Evolutionary conservation across 2,329 filamentous ascomycete species (phyloP).

Genomic region (Coleophoma crateriformis): DNA sequence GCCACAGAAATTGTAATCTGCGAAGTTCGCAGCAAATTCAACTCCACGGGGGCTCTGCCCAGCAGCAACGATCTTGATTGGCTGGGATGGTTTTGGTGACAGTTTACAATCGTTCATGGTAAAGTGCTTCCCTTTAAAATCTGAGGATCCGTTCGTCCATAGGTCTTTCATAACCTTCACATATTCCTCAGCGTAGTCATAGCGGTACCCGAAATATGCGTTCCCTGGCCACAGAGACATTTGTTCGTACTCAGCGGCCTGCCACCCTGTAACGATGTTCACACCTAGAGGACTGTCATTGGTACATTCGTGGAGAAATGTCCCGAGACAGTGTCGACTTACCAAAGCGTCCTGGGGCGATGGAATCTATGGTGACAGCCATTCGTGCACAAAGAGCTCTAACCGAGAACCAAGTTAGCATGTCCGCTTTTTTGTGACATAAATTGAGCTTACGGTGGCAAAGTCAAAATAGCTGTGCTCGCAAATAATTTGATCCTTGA

Average conservation of each 20-base stretch:
- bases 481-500: conserved; percentile 23
- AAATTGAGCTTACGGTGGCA: conserved; percentile 11
- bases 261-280: conserved; percentile 26
- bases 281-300: conserved; percentile 17
- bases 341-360: conserved; percentile 22
- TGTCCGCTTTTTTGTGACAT: too few relatives aligned
- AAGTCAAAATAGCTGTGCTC: conserved; percentile 19
- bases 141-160: conserved; percentile 20
- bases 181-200: conserved; percentile 25
- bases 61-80: conserved; percentile 21
- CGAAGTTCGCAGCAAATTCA: conserved; percentile 21
- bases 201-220: conserved; percentile 20
- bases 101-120: conserved; percentile 26
- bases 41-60: conserved; percentile 22
- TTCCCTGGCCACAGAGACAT: conserved; percentile 24
- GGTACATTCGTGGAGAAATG: not conserved
- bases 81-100: conserved; percentile 6
- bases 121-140: conserved; percentile 24
- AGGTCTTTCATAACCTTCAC: conserved; percentile 25
- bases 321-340: not conserved
- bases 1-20: conserved; percentile 23
- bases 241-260: conserved; percentile 22
- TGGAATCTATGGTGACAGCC: conserved; percentile 21
- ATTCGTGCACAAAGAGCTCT: conserved; percentile 19
- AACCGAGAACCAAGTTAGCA: too few relatives aligned